phyloP scores from a whole-genome alignment of 768 basidiomycete genomes.

The Lentinula lateritia region DNA sequence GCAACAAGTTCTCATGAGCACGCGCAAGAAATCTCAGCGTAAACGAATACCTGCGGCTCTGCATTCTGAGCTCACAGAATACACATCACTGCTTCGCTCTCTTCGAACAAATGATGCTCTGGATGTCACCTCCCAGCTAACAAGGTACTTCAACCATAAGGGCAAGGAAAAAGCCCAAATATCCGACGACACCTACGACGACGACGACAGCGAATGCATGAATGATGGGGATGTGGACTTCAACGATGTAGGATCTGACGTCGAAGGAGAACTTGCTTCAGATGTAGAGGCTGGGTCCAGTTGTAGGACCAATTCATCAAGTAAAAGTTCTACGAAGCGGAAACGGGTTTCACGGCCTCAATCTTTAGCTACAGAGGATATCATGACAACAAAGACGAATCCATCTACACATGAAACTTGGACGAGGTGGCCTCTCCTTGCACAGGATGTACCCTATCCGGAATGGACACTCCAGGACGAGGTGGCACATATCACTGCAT shows the following conservation, averaged over 20 bases:
- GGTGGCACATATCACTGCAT: conserved; percentile 38
- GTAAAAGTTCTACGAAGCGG: conserved; percentile 14
- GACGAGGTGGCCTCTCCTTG: conserved; percentile 74
- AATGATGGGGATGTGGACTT: conserved; percentile 9
- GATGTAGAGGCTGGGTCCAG: not conserved
- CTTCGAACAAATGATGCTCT: conserved; percentile 52
- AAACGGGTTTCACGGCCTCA: conserved; percentile 14
- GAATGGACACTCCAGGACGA: conserved; percentile 74
- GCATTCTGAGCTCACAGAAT: conserved; percentile 63
- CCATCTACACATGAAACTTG: conserved; percentile 35
- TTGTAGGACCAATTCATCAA: not conserved
- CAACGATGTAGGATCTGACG: not conserved
- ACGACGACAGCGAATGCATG: conserved; percentile 17
- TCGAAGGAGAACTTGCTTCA: conserved; percentile 3
- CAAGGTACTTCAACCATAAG: conserved; percentile 20
- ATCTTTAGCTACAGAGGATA: not conserved
- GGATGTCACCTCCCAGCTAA: conserved; percentile 52
- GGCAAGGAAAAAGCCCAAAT: conserved; percentile 9
- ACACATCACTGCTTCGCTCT: conserved; percentile 59
- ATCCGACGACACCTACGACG: conserved; percentile 20
- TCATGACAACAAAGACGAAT: not conserved
- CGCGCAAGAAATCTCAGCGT: conserved; percentile 23
- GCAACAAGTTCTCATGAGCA: not conserved
- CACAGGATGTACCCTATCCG: conserved; percentile 55
- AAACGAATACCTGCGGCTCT: conserved; percentile 44